Percentiles rank a stretch among this genome's conserved stretches.
Evolutionary conservation across 805 yeast species (phyloP).

Genomic region (Pichia manshurica): DNA sequence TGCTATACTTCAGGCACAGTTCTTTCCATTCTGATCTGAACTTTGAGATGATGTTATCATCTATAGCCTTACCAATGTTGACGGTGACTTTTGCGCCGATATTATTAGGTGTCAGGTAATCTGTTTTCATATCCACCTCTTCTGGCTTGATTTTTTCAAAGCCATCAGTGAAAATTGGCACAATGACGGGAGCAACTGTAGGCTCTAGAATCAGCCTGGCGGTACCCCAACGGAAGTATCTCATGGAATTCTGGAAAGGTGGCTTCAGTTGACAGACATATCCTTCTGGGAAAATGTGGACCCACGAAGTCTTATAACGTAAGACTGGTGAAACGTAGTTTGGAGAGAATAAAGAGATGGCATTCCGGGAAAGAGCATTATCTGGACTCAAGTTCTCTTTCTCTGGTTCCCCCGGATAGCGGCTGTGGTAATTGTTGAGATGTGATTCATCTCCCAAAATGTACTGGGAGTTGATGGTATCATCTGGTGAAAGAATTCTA

Average conservation of each 20-base stretch:
- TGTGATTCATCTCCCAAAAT: conserved; percentile 19
- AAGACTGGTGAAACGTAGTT: conserved; percentile 50
- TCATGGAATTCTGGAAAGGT: conserved; percentile 80
- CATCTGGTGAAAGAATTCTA: conserved; percentile 72
- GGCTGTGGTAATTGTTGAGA: not conserved
- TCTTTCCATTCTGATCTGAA: conserved; percentile 69
- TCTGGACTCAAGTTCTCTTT: not conserved
- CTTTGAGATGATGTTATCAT: conserved; percentile 49
- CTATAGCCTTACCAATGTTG: conserved; percentile 64
- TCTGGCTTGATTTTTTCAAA: conserved; percentile 87
- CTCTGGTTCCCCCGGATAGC: not conserved
- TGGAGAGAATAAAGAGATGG: conserved; percentile 24
- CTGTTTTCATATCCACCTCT: conserved; percentile 48
- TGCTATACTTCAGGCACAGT: conserved; percentile 50
- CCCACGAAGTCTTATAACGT: conserved; percentile 72
- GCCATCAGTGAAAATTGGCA: conserved; percentile 83
- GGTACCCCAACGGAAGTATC: conserved; percentile 95
- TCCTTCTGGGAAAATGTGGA: conserved; percentile 93
- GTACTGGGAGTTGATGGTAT: conserved; percentile 45
- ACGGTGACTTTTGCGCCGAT: conserved; percentile 64
- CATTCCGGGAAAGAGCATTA: conserved; percentile 7
- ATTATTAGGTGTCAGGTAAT: conserved; percentile 42
- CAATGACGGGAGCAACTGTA: conserved; percentile 74
- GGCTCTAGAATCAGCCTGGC: conserved; percentile 79
- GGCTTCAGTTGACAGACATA: conserved; percentile 79